A percentile compares a stretch with the other conserved stretches of the same genome.
Evolutionary conservation across 1,284 basidiomycete species (phyloP).

Genomic region (Gomphus sp.): DNA sequence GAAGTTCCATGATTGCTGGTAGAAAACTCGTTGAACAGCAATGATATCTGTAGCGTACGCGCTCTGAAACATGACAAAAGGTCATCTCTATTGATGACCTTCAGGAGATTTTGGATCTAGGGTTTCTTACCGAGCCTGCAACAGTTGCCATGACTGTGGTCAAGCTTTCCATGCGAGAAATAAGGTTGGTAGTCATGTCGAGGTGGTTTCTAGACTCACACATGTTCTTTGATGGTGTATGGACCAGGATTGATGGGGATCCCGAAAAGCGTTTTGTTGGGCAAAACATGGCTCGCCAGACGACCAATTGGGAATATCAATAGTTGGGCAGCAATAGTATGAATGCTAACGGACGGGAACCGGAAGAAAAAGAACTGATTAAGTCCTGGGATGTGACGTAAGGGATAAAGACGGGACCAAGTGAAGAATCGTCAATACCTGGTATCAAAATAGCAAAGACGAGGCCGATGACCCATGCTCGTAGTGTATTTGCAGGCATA

Average conservation of each 20-base stretch:
- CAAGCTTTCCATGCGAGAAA: slow-evolving; percentile 35
- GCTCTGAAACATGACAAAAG: background rate
- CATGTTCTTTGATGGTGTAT: slow-evolving; percentile 67
- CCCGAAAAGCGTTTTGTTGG: slow-evolving; percentile 50
- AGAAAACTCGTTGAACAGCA: slow-evolving; percentile 67
- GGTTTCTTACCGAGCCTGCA: slow-evolving; percentile 25
- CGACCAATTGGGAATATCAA: slow-evolving; percentile 58
- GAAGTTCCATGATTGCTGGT: slow-evolving; percentile 57
- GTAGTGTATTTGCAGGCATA: slow-evolving; percentile 29
- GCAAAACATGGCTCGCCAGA: slow-evolving; percentile 48
- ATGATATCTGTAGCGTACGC: slow-evolving; percentile 60
- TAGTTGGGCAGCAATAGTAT: slow-evolving; percentile 49
- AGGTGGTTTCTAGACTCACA: slow-evolving; percentile 7
- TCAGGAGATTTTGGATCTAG: background rate
- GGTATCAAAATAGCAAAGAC: slow-evolving; percentile 40
- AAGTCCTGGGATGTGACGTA: slow-evolving; percentile 23
- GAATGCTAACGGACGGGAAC: slow-evolving; percentile 46
- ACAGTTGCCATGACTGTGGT: slow-evolving; percentile 74
- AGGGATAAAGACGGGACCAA: background rate
- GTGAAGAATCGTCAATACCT: slow-evolving; percentile 26
- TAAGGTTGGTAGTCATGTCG: background rate
- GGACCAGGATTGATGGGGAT: slow-evolving; percentile 57
- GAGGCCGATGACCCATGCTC: slow-evolving; percentile 35
- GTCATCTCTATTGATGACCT: background rate
- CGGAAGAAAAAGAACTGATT: slow-evolving; percentile 66